Evolutionary conservation across 805 yeast species (phyloP).

Genomic region (Jamesozyma jinghongensis): DNA sequence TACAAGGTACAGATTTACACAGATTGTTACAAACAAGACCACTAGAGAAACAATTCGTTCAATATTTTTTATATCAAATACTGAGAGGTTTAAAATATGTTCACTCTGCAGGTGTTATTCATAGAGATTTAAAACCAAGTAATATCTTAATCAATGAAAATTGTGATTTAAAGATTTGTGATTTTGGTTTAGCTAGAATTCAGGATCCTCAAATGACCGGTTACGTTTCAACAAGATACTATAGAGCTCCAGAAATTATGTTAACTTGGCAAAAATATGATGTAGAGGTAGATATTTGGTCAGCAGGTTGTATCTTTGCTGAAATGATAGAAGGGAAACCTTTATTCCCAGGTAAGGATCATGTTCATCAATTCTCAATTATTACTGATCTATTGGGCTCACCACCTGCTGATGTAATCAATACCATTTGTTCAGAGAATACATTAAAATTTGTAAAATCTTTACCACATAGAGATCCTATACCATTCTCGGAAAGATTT

Average conservation of each 20-base stretch:
- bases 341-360: slow-evolving; percentile 95
- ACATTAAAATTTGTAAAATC: slow-evolving; percentile 90
- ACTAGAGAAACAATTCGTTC: slow-evolving; percentile 90
- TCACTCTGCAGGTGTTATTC: slow-evolving; percentile 88
- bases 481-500: slow-evolving; percentile 77
- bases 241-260: slow-evolving; percentile 98
- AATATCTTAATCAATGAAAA: slow-evolving; percentile 81
- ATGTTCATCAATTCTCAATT: slow-evolving; percentile 94
- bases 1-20: slow-evolving; percentile 95
- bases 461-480: slow-evolving; percentile 86
- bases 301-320: slow-evolving; percentile 94
- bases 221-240: slow-evolving; percentile 89
- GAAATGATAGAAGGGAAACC: slow-evolving; percentile 98
- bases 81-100: slow-evolving; percentile 82
- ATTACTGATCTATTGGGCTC: slow-evolving; percentile 94
- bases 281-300: slow-evolving; percentile 95
- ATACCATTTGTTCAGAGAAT: slow-evolving; percentile 92
- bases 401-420: slow-evolving; percentile 93
- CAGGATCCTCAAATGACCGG: slow-evolving; percentile 99
- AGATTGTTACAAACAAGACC: slow-evolving; percentile 87
- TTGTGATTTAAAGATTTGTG: slow-evolving; percentile 86
- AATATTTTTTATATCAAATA: slow-evolving; percentile 92
- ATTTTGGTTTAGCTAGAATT: slow-evolving; percentile 90
- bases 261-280: slow-evolving; percentile 97
- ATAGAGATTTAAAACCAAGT: slow-evolving; percentile 79